Base-by-base conservation (phyloP, 345 rosid species). In the Aethionema arabicum region DNA sequence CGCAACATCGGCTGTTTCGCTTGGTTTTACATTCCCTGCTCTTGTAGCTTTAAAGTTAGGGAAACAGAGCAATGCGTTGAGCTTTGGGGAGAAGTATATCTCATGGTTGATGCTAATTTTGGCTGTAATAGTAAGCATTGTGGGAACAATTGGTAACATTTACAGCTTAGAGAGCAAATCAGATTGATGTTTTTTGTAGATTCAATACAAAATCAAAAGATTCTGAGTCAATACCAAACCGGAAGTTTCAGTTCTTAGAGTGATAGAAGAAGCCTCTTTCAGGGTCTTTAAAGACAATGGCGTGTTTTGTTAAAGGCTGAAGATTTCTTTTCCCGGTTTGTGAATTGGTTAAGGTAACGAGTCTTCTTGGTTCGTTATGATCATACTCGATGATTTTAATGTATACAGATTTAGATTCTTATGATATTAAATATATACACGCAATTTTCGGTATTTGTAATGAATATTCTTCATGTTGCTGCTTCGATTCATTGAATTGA, bases 1-100 rank as follows among this genome's bases (percentile, higher is more conserved):
- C 30, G 97, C 99, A n/a, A 93, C 99, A 33, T 79, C 97, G 12
- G 99, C 99, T 7, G 95, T 93, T 30, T 87, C 99, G 0, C 78
- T 93, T 52, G 99, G 97, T 58, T 93, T 90, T 57, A 93, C 81
- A 32, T 93, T 93, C 71, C 99, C 99, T 12, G 75, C 97, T 63
- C 85, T 93, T 4, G 68, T 93, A 61, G 91, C 97, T 0, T 61
- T 93, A 65, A 79, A 70, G 73, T 63, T 93, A 68, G 73, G 90
- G 57, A 65, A 67, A 15, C 67, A 58, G 61, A 89, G 80, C 21
- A 81, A 61, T 44, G 54, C 82, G 15, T 77, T 93, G 75, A 82
- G 77, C 53, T 3, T 16, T 0, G 69, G 68, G 46, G 90, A 85
- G 59, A 84, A 49, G 59, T 61, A 52, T 14, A 68, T 87, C 32